Evolutionary conservation across 305 asterid species (phyloP), one percentile per base, ranked within the genome.

Genomic region (Fraxinus greggii): DNA sequence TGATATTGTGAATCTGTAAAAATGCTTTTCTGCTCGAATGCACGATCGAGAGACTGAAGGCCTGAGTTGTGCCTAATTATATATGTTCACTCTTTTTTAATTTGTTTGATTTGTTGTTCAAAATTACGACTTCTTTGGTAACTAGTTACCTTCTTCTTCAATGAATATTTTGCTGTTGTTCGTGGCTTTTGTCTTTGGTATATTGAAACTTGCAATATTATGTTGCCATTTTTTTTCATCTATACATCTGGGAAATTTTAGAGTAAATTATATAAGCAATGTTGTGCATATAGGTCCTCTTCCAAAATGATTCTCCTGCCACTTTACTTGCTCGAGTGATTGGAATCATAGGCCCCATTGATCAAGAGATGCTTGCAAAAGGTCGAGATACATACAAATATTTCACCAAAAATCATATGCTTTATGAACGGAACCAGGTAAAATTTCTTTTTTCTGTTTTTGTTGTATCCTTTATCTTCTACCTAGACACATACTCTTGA

Each of bases 271-370:
- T 36, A 45, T 70, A 8, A 61, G 72, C 36, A n/a, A 15, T 38
- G 7, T 48, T 79, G 82, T 82, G 65, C 77, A 29, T 87, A 86
- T 88, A 94, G 98, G 98, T 96, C 70, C 94, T 96, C 81, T 96
- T 96, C 87, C 99, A 94, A 89, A 96, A 94, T 82, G 99, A 96
- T 88, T 96, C 99, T 80, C 98, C 96, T 24, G 99, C 98, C 79
- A 93, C 98, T 76, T 89, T 96, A 86, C 98, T 94, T 82, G 99
- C 98, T 86, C 93, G 99, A 33, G 98, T 94, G 79, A 90, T 93
- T 56, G 98, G 99, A 84, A 94, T 96, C 78, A 87, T 94, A 69
- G 95, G 95, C 86, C 89, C 93, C 29, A 87, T 96, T 79, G 97
- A 92, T 84, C 98, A 91, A 85, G 97, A 87, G 56, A 86, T 96